These are phyloP conservation scores for Rhynchosporium secalis DNA, from an alignment of 2,329 filamentous ascomycete genomes.

Conservation along the genomic window DNA sequence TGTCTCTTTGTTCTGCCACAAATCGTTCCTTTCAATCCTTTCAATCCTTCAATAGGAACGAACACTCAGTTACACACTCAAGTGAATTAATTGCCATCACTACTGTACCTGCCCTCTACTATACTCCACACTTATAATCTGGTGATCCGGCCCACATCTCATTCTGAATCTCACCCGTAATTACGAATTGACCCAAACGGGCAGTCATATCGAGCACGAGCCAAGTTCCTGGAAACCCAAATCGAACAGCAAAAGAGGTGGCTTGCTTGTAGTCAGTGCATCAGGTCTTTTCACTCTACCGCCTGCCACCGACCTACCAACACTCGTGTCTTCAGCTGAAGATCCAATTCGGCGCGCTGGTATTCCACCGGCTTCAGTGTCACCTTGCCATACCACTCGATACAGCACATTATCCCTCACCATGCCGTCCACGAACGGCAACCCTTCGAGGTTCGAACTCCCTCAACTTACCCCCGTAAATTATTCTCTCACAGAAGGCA, in stretches of 20 bases:
- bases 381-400: background rate
- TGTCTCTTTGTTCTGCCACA: background rate
- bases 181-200: slow-evolving; percentile 19
- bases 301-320: background rate
- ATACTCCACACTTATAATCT: background rate
- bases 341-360: background rate
- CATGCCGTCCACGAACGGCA: slow-evolving; percentile 35
- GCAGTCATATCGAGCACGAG: slow-evolving; percentile 24
- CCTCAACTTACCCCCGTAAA: slow-evolving; percentile 38
- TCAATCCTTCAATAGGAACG: background rate
- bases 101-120: background rate
- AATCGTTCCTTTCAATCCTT: background rate
- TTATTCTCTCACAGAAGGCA: slow-evolving; percentile 40
- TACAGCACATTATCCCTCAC: background rate
- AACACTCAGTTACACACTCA: background rate
- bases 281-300: background rate
- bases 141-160: slow-evolving; percentile 5
- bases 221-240: slow-evolving; percentile 18
- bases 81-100: background rate
- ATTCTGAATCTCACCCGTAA: slow-evolving; percentile 3
- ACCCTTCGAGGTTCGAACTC: slow-evolving; percentile 38
- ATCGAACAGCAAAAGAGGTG: slow-evolving; percentile 6
- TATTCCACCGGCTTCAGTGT: slow-evolving; percentile 9
- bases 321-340: background rate
- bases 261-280: background rate